These are phyloP conservation scores for Pistacia integerrima DNA, from an alignment of 345 rosid genomes.

Conservation along the genomic window DNA sequence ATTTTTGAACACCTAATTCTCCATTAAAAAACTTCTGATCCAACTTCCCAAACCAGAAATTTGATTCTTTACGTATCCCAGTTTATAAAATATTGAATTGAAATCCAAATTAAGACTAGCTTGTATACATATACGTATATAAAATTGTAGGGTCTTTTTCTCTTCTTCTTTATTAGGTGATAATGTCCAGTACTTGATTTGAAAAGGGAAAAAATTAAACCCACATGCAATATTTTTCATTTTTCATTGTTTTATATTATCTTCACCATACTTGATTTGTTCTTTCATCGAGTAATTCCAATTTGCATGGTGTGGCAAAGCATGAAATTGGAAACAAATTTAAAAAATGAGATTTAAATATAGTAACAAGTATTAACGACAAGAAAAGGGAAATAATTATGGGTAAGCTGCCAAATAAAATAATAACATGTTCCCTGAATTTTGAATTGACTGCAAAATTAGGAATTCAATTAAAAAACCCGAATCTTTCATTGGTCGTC, in stretches of 20 bases:
- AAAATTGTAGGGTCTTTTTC: too few relatives aligned
- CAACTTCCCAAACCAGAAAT: background rate
- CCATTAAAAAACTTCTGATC: background rate
- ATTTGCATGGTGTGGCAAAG: background rate
- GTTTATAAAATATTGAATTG: too few relatives aligned
- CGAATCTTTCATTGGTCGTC: conserved; percentile 8
- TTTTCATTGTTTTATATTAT: too few relatives aligned
- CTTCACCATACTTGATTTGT: background rate
- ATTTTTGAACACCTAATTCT: background rate
- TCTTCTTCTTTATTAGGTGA: too few relatives aligned
- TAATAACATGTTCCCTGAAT: background rate
- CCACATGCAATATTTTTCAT: too few relatives aligned
- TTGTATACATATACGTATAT: too few relatives aligned
- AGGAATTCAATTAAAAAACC: background rate
- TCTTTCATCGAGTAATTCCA: background rate
- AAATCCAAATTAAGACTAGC: background rate
- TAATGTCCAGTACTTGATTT: too few relatives aligned
- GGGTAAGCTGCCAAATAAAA: conserved; percentile 4
- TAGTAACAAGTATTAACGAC: background rate
- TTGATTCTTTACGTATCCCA: background rate
- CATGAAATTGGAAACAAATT: background rate
- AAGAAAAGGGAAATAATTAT: background rate
- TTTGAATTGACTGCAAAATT: background rate
- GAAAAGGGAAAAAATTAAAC: too few relatives aligned
- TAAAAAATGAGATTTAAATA: background rate